phyloP scores from a whole-genome alignment of 2,329 filamentous ascomycete genomes.

The Aureobasidium sp. region DNA sequence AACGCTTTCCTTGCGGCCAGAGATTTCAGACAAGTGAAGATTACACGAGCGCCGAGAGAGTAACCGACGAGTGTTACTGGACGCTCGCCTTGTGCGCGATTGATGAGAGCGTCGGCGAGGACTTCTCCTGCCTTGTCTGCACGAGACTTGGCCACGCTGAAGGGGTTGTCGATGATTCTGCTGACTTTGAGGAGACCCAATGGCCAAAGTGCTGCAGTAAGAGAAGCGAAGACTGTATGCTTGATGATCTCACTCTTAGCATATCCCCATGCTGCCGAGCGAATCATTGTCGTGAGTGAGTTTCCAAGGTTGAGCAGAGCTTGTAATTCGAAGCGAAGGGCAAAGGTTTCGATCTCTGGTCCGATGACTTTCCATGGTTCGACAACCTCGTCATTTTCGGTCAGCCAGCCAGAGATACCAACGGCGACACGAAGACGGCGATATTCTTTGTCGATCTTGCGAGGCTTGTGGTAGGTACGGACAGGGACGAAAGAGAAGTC shows the following conservation, averaged over 20 bases:
- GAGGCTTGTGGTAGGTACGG: slow-evolving; percentile 47
- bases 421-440: slow-evolving; percentile 65
- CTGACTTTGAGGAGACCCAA: slow-evolving; percentile 38
- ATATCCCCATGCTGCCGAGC: slow-evolving; percentile 68
- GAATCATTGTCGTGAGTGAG: slow-evolving; percentile 67
- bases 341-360: slow-evolving; percentile 66
- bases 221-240: slow-evolving; percentile 40
- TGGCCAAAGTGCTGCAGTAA: slow-evolving; percentile 42
- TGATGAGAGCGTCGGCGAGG: slow-evolving; percentile 33
- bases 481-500: slow-evolving; percentile 83
- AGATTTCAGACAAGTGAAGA: slow-evolving; percentile 70
- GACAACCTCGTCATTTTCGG: slow-evolving; percentile 60
- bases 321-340: slow-evolving; percentile 73
- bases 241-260: slow-evolving; percentile 69
- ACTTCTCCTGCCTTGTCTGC: slow-evolving; percentile 32
- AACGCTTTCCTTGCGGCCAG: slow-evolving; percentile 73
- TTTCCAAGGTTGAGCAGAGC: slow-evolving; percentile 68
- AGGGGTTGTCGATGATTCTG: slow-evolving; percentile 33
- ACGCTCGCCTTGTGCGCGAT: slow-evolving; percentile 33
- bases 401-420: slow-evolving; percentile 74
- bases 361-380: slow-evolving; percentile 72
- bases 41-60: slow-evolving; percentile 44
- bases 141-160: slow-evolving; percentile 29
- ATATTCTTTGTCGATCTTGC: slow-evolving; percentile 41
- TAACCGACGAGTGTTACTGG: slow-evolving; percentile 33